Evolutionary conservation across 2,329 filamentous ascomycete genomes (phyloP), one percentile per base, ranked within the genome.

Genomic region (Penicillium sclerotigenum): DNA sequence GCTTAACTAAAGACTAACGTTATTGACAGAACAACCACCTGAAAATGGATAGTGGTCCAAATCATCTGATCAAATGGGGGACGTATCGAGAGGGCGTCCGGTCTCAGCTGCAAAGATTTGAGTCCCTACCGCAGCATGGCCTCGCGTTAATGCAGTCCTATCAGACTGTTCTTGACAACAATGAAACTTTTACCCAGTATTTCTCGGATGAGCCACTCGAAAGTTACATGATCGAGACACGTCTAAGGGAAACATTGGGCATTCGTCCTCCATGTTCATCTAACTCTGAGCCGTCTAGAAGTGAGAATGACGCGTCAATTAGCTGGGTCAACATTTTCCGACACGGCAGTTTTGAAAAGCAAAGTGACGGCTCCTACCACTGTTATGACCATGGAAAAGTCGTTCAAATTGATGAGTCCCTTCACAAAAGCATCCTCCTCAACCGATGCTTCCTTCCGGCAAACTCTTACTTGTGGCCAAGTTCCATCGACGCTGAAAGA

Each of bases 241-340:
- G 41, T 5, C 34, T 55, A 7, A 51, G 47, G n/a, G 28, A 52
- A 28, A 34, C 36, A 6, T 20, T 55, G 14, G 53, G 53, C 5
- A 51, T 55, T 29, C 24, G 8, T 28, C 16, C 47, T n/a, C 20
- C 53, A 1, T 51, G 5, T 31, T n/a, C 42, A 10, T 31, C 40
- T 16, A 33, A 46, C 16, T 13, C 40, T 8, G 28, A n/a, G 24
- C 7, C 37, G 4, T 18, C 51, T 13, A 11, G n/a, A 5, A 26
- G 13, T 22, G 18, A 51, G 7, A 24, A 18, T 13, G 13, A 20
- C 13, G 5, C 24, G 2, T 45, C 41, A 0, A 18, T 55, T 3
- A 55, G 53, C 38, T 55, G 53, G 53, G 40, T 45, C 24, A 52
- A 37, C 33, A 55, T 55, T 26, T 45, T 55, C 40, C 41, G 47